These are phyloP conservation scores for Kluyveromyces sp. DNA, from an alignment of 1,139 yeast genomes.

Conservation along the genomic window DNA sequence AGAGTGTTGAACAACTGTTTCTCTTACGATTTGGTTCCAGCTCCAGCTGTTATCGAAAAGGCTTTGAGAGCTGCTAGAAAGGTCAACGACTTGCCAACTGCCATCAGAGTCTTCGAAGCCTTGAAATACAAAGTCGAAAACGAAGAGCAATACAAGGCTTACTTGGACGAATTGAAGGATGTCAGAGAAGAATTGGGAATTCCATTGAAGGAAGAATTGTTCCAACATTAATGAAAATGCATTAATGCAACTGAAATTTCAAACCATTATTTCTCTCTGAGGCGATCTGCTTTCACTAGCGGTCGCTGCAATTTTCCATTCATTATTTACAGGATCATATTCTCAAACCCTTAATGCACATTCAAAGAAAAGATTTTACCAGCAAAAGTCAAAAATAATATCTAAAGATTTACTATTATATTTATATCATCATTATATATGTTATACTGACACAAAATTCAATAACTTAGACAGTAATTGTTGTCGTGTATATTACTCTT, in stretches of 20 bases:
- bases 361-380: too few species aligned
- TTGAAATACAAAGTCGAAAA: slow-evolving; percentile 93
- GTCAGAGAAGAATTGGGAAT: slow-evolving; percentile 89
- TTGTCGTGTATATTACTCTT: too few species aligned
- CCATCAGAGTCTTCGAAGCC: slow-evolving; percentile 93
- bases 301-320: too few species aligned
- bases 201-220: slow-evolving; percentile 89
- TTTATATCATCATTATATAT: too few species aligned
- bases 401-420: too few species aligned
- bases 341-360: too few species aligned
- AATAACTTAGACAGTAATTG: too few species aligned
- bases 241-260: neutral
- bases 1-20: slow-evolving; percentile 91
- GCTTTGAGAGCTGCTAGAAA: slow-evolving; percentile 98
- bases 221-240: slow-evolving; percentile 22
- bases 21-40: slow-evolving; percentile 97
- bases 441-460: too few species aligned
- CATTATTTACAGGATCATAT: too few species aligned
- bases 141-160: slow-evolving; percentile 88
- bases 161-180: slow-evolving; percentile 88
- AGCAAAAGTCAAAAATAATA: too few species aligned
- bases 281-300: too few species aligned
- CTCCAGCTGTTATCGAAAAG: slow-evolving; percentile 91
- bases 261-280: neutral
- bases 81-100: slow-evolving; percentile 97